A percentile compares a stretch with the other conserved stretches of the same genome.
These are phyloP conservation scores for Mycena vitilis DNA, from an alignment of 768 basidiomycete species.

Conservation along the genomic window DNA sequence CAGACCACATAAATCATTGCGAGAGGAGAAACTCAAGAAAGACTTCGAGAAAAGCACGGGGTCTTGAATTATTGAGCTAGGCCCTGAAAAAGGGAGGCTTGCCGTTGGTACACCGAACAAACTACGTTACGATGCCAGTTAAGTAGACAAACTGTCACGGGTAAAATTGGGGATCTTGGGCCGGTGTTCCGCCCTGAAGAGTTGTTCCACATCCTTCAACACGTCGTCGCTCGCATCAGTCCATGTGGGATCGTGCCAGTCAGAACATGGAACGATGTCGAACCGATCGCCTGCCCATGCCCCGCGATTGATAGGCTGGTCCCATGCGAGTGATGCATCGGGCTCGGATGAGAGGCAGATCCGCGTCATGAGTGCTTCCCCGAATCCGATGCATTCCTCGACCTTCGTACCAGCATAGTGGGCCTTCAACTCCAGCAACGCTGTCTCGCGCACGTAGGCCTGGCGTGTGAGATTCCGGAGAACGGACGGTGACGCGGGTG, in stretches of 20 bases:
- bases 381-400: background rate
- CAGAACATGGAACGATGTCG: slow-evolving; percentile 17
- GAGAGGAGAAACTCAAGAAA: too few relatives aligned
- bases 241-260: slow-evolving; percentile 1
- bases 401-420: background rate
- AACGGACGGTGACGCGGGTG: background rate
- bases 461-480: slow-evolving; percentile 15
- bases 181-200: too few relatives aligned
- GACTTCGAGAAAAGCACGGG: too few relatives aligned
- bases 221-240: slow-evolving; percentile 14
- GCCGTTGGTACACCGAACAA: too few relatives aligned
- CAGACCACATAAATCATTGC: too few relatives aligned
- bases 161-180: too few relatives aligned
- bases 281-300: slow-evolving; percentile 36
- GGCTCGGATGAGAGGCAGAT: slow-evolving; percentile 36
- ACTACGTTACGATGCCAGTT: too few relatives aligned
- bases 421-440: background rate
- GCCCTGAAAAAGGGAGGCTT: too few relatives aligned
- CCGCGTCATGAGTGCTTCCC: slow-evolving; percentile 16
- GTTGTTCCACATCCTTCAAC: slow-evolving; percentile 11
- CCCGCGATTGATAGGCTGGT: slow-evolving; percentile 29
- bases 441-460: slow-evolving; percentile 10
- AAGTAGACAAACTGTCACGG: too few relatives aligned
- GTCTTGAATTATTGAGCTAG: too few relatives aligned
- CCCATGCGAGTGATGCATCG: slow-evolving; percentile 16